phyloP scores from a whole-genome alignment of 371 early-diverging fungal genomes.

The Mortierella sp. region DNA sequence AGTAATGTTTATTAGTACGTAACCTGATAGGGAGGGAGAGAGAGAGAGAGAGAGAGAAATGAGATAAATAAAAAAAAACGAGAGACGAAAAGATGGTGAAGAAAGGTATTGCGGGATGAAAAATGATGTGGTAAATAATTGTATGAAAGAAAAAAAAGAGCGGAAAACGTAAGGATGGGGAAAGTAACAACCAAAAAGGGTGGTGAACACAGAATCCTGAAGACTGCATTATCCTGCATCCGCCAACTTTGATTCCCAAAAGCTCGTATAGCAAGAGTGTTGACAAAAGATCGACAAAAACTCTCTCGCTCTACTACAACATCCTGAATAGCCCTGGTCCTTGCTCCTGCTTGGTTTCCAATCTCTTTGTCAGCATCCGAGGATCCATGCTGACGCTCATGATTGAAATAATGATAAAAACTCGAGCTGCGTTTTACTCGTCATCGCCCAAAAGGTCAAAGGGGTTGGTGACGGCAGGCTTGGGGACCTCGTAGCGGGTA shows the following conservation, averaged over 20 bases:
- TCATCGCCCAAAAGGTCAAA: conserved; percentile 51
- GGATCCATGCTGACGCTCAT: not conserved
- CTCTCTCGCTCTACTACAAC: not conserved
- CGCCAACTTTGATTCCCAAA: not conserved
- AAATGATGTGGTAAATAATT: not conserved
- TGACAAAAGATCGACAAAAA: not conserved
- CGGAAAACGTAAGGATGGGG: not conserved
- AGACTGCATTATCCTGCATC: not conserved
- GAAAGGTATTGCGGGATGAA: not conserved
- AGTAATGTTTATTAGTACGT: not conserved
- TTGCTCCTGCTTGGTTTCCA: not conserved
- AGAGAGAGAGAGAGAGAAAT: not conserved
- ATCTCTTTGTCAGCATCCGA: too few species aligned
- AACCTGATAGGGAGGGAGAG: not conserved
- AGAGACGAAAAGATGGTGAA: not conserved
- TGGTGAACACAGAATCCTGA: not conserved
- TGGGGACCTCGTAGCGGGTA: conserved; percentile 44
- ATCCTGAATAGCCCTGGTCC: not conserved
- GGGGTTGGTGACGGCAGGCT: conserved; percentile 48
- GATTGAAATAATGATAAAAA: not conserved
- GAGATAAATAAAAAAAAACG: conserved; percentile 5
- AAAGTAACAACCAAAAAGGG: not conserved
- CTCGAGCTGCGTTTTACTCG: conserved; percentile 1
- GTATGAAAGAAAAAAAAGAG: not conserved
- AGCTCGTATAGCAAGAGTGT: not conserved